phyloP scores from a whole-genome alignment of 2,329 filamentous ascomycete species.

The Rutstroemia sydowiana region DNA sequence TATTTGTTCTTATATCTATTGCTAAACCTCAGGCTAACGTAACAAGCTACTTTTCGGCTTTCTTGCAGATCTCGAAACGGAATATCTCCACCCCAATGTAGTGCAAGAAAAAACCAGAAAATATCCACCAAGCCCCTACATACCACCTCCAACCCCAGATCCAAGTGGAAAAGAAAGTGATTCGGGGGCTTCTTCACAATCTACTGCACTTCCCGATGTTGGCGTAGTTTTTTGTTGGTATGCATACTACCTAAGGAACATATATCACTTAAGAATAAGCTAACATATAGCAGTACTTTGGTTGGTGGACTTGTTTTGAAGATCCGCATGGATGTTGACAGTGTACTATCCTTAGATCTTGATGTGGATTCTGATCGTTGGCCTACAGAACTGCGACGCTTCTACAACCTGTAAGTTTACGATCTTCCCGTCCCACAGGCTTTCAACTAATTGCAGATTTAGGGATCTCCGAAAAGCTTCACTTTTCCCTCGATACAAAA shows the following conservation, averaged over 20 bases:
- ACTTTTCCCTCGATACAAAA: not conserved
- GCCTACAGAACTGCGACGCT: not conserved
- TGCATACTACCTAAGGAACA: not conserved
- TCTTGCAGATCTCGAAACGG: not conserved
- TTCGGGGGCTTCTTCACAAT: not conserved
- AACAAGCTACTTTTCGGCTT: not conserved
- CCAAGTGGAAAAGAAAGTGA: not conserved
- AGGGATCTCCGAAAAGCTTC: not conserved
- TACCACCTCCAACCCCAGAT: not conserved
- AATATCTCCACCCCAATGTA: not conserved
- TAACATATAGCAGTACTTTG: not conserved
- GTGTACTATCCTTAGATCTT: not conserved
- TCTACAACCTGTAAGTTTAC: not conserved
- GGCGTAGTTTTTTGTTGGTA: conserved; percentile 4
- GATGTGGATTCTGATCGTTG: not conserved
- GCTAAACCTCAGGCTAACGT: not conserved
- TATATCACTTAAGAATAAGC: not conserved
- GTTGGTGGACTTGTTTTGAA: not conserved
- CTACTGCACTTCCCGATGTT: not conserved
- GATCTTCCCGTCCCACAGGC: not conserved
- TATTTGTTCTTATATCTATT: not conserved
- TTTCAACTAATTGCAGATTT: not conserved
- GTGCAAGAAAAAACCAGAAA: not conserved
- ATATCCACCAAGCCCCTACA: not conserved
- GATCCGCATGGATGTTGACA: not conserved